Evolutionary conservation across 169 alveolate genomes (phyloP).

Genomic region (Plasmodium inui): DNA sequence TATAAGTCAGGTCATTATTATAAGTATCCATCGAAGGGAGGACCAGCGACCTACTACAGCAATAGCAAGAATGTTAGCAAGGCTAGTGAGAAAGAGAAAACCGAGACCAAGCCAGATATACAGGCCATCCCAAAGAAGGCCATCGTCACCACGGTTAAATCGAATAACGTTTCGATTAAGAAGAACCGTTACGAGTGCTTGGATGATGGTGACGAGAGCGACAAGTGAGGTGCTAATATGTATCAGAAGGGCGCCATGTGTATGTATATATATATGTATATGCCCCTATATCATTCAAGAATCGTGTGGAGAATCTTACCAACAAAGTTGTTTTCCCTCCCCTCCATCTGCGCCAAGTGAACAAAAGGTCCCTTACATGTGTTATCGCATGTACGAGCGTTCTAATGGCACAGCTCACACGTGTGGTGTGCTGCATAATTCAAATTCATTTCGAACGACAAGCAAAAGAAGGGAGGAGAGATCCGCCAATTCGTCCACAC

Average conservation of each 20-base stretch:
- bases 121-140: constrained; percentile 68
- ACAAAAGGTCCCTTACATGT: background rate
- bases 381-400: background rate
- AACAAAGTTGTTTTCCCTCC: background rate
- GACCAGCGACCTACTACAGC: constrained; percentile 14
- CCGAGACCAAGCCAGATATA: constrained; percentile 34
- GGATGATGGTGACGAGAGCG: constrained; percentile 72
- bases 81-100: constrained; percentile 44
- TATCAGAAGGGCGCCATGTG: too few relatives aligned
- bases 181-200: constrained; percentile 65
- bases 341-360: background rate
- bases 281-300: background rate
- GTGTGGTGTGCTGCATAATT: background rate
- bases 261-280: background rate
- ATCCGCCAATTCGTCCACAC: background rate
- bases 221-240: background rate
- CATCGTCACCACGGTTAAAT: constrained; percentile 59
- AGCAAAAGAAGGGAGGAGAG: background rate
- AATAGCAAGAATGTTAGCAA: constrained; percentile 4
- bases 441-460: background rate
- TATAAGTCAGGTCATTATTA: constrained; percentile 44
- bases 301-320: background rate
- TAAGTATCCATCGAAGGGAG: constrained; percentile 42
- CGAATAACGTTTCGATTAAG: constrained; percentile 66
- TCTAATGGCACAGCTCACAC: background rate